A percentile compares a stretch with the other conserved stretches of the same genome.
Evolutionary conservation across 441 rosid genomes (phyloP).

Genomic region (Adansonia madagascariensis): DNA sequence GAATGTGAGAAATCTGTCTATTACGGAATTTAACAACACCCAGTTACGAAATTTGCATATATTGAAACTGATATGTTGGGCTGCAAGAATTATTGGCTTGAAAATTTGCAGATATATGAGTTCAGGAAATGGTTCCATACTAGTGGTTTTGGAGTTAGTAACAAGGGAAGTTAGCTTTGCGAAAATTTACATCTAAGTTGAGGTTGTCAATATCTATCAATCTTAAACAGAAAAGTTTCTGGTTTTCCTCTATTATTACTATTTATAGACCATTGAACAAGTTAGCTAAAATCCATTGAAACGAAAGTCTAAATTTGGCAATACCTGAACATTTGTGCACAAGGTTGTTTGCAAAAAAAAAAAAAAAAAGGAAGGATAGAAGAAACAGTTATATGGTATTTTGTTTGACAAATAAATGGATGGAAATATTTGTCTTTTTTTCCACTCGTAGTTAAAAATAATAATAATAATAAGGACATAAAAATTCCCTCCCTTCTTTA

Average conservation of each 20-base stretch:
- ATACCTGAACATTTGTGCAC: background rate
- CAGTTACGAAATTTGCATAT: background rate
- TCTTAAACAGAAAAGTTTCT: constrained; percentile 16
- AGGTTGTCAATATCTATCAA: constrained; percentile 11
- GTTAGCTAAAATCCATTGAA: background rate
- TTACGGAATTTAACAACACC: background rate
- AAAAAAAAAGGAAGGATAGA: background rate
- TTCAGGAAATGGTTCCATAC: background rate
- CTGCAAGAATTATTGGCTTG: background rate
- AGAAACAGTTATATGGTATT: constrained; percentile 11
- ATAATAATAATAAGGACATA: background rate
- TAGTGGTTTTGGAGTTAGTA: constrained; percentile 12
- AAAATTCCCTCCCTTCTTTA: background rate
- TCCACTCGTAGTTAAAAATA: background rate
- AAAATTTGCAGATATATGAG: constrained; percentile 16
- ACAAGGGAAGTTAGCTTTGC: background rate
- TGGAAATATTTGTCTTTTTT: background rate
- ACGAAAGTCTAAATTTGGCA: constrained; percentile 4
- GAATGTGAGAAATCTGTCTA: background rate
- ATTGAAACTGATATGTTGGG: background rate
- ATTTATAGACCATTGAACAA: constrained; percentile 10
- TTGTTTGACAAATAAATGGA: constrained; percentile 1
- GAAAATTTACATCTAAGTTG: constrained; percentile 14
- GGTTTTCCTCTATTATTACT: constrained; percentile 12
- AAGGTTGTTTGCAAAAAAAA: constrained; percentile 10